Conservation (phyloP, 2,329 filamentous ascomycete genomes). For the Colletotrichum sp. region DNA sequence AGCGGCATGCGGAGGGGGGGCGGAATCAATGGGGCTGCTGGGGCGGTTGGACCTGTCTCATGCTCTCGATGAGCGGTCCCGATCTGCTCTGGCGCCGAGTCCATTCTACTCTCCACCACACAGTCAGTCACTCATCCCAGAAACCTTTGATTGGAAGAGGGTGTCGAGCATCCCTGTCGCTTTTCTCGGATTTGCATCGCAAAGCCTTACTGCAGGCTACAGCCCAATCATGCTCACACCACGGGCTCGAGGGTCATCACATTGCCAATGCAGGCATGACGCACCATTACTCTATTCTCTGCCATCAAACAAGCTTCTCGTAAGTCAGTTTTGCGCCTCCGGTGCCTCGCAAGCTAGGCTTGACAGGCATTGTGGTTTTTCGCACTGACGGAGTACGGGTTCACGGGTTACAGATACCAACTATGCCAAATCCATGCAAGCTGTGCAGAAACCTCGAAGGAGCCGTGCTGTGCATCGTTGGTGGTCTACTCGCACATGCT, state of each 20-base stretch:
- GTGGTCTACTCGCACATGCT: not conserved
- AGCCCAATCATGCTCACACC: conserved; percentile 9
- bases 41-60: conserved; percentile 14
- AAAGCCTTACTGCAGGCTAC: not conserved
- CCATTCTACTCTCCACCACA: not conserved
- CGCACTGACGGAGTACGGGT: conserved; percentile 10
- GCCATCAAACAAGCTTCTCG: conserved; percentile 15
- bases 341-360: not conserved
- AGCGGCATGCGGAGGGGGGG: conserved; percentile 16
- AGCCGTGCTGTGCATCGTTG: not conserved
- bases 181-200: not conserved
- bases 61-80: conserved; percentile 6
- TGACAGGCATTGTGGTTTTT: not conserved
- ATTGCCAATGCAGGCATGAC: conserved; percentile 17
- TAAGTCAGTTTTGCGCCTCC: not conserved
- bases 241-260: not conserved
- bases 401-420: conserved; percentile 5
- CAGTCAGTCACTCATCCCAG: not conserved
- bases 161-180: conserved; percentile 5
- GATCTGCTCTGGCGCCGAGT: conserved; percentile 4
- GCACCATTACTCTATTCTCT: conserved; percentile 10
- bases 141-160: not conserved
- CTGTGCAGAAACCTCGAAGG: not conserved
- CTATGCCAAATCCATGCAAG: conserved; percentile 8
- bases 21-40: conserved; percentile 12